These are phyloP conservation scores for Chaetomium sp. DNA, from an alignment of 2,329 filamentous ascomycete species.

Conservation along the genomic window DNA sequence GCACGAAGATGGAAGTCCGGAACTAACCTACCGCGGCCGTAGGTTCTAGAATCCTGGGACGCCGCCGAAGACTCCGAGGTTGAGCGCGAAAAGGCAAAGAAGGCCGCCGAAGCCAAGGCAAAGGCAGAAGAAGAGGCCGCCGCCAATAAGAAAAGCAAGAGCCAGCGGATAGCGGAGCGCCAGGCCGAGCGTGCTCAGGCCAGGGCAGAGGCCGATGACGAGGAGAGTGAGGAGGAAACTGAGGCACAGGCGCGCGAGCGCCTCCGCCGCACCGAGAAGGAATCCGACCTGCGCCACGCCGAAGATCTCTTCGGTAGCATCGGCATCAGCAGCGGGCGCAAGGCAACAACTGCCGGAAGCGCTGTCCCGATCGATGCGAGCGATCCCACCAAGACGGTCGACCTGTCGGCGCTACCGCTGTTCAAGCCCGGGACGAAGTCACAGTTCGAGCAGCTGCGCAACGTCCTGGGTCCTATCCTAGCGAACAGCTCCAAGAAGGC, in stretches of 20 bases:
- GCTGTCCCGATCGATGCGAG: conserved; percentile 69
- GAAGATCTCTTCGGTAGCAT: conserved; percentile 85
- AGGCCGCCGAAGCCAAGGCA: conserved; percentile 80
- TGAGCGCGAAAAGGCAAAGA: conserved; percentile 92
- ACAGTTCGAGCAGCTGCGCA: conserved; percentile 80
- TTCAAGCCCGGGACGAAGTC: conserved; percentile 88
- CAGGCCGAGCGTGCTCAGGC: conserved; percentile 61
- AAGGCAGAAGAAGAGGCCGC: conserved; percentile 87
- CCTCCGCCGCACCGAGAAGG: conserved; percentile 78
- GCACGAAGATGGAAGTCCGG: background rate
- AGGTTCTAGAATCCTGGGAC: conserved; percentile 97
- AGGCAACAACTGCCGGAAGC: conserved; percentile 64
- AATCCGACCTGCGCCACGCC: conserved; percentile 84
- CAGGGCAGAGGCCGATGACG: conserved; percentile 56
- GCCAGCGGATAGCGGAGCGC: conserved; percentile 81
- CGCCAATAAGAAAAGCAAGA: conserved; percentile 87
- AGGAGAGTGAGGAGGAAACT: conserved; percentile 68
- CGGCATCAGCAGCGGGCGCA: conserved; percentile 72
- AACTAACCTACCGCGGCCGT: conserved; percentile 19
- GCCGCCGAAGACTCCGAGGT: conserved; percentile 95
- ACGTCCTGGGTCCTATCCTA: conserved; percentile 78
- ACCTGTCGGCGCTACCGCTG: conserved; percentile 76
- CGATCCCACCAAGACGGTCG: conserved; percentile 77
- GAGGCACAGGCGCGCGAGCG: conserved; percentile 74
- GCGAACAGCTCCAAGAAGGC: conserved; percentile 78